Evolutionary conservation across 805 yeast genomes (phyloP).

Genomic region (Pichia nanzhaoensis): DNA sequence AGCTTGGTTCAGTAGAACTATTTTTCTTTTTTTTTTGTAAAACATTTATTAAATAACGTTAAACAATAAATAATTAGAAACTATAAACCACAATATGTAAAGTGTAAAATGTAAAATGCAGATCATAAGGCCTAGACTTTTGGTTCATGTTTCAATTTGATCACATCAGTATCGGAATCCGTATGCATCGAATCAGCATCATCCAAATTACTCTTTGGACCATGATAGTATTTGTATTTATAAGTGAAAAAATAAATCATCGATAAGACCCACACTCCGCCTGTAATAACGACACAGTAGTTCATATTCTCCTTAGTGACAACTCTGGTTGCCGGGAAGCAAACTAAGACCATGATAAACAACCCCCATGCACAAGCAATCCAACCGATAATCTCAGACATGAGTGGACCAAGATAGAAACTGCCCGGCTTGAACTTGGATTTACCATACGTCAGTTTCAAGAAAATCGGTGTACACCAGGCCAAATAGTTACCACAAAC

Average conservation of each 20-base stretch:
- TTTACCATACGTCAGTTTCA: constrained; percentile 41
- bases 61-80: too few relatives aligned
- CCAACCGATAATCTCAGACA: constrained; percentile 39
- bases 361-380: constrained; percentile 41
- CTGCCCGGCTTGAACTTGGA: constrained; percentile 53
- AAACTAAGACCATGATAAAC: constrained; percentile 46
- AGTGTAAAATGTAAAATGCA: too few relatives aligned
- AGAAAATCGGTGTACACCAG: constrained; percentile 52
- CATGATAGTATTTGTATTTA: constrained; percentile 23
- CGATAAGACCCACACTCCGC: constrained; percentile 27
- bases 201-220: constrained; percentile 23
- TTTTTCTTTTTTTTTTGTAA: too few relatives aligned
- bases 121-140: too few relatives aligned
- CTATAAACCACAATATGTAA: too few relatives aligned
- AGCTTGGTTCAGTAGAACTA: too few relatives aligned
- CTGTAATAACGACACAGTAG: constrained; percentile 30
- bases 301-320: constrained; percentile 34
- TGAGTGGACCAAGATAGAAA: constrained; percentile 48
- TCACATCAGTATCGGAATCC: constrained; percentile 11
- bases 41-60: too few relatives aligned
- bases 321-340: constrained; percentile 45
- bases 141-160: too few relatives aligned
- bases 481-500: constrained; percentile 55
- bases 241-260: constrained; percentile 19
- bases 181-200: constrained; percentile 7